Percentiles rank a stretch among this genome's conserved stretches.
phyloP scores from a whole-genome alignment of 495 filamentous ascomycete species.

The Aspergillus funiculosus region DNA sequence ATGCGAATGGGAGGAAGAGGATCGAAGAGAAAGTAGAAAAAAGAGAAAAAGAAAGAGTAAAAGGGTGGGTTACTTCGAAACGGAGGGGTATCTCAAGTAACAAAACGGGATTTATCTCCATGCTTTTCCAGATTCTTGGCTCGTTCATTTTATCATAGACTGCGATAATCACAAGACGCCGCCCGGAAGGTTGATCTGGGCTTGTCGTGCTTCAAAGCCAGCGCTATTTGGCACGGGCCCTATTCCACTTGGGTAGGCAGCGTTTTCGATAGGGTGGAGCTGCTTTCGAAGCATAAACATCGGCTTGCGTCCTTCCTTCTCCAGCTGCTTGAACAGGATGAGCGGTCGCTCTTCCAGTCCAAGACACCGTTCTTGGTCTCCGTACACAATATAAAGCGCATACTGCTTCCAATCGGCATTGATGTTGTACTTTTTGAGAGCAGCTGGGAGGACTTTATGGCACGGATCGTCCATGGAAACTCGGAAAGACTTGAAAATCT shows the following conservation, averaged over 20 bases:
- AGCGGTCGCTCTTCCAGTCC: conserved; percentile 88
- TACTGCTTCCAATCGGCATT: conserved; percentile 95
- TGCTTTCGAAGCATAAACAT: conserved; percentile 95
- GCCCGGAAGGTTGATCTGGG: conserved; percentile 41
- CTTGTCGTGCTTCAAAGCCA: conserved; percentile 37
- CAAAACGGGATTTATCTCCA: conserved; percentile 13
- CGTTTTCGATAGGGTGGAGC: conserved; percentile 27
- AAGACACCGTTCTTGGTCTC: conserved; percentile 91
- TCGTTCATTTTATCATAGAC: not conserved
- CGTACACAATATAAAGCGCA: conserved; percentile 94
- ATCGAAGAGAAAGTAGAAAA: not conserved
- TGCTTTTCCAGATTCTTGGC: not conserved
- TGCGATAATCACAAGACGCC: conserved; percentile 36
- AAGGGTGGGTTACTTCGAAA: not conserved
- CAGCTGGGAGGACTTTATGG: conserved; percentile 92
- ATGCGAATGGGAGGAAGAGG: not conserved
- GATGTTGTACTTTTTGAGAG: conserved; percentile 97
- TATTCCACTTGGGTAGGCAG: conserved; percentile 19
- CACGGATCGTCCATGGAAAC: conserved; percentile 97
- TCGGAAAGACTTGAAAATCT: conserved; percentile 97
- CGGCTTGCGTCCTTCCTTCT: conserved; percentile 92
- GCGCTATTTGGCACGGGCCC: conserved; percentile 39
- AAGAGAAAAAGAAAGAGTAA: not conserved
- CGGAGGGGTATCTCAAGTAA: conserved; percentile 30
- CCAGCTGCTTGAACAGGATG: conserved; percentile 93